Evolutionary conservation across 2,329 filamentous ascomycete species (phyloP).

Genomic region (Cytospora leucostoma): DNA sequence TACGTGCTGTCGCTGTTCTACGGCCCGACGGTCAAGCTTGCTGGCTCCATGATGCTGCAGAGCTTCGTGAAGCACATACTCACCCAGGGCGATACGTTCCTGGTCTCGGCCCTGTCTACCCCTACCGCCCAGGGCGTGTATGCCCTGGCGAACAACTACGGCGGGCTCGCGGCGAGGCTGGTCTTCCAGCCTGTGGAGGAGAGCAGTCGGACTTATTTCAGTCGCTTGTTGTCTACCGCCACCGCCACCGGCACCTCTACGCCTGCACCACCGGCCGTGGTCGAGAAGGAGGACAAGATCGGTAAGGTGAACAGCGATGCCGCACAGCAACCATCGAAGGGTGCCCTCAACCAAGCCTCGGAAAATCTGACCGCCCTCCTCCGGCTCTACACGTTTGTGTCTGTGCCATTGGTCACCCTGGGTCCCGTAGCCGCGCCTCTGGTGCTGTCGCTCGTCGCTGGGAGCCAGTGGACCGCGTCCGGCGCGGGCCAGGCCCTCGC

Average conservation of each 20-base stretch:
- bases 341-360: constrained; percentile 43
- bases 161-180: constrained; percentile 82
- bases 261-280: constrained; percentile 30
- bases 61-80: constrained; percentile 89
- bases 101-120: constrained; percentile 76
- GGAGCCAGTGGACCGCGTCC: constrained; percentile 71
- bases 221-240: constrained; percentile 63
- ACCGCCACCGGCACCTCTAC: constrained; percentile 42
- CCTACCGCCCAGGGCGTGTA: constrained; percentile 87
- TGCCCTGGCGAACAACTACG: constrained; percentile 91
- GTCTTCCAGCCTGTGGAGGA: constrained; percentile 96
- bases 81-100: constrained; percentile 90
- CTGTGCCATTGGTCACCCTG: constrained; percentile 66
- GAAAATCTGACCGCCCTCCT: constrained; percentile 65
- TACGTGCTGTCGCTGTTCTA: constrained; percentile 67
- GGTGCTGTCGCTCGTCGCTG: constrained; percentile 74
- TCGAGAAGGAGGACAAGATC: constrained; percentile 15
- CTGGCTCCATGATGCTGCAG: constrained; percentile 82
- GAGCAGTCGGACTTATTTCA: constrained; percentile 86
- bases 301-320: constrained; percentile 13
- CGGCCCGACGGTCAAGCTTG: constrained; percentile 68
- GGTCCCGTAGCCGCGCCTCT: constrained; percentile 76
- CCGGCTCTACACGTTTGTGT: constrained; percentile 72
- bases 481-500: constrained; percentile 74
- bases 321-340: constrained; percentile 25